phyloP scores from a whole-genome alignment of 305 asterid species.

The Fraxinus platypoda region DNA sequence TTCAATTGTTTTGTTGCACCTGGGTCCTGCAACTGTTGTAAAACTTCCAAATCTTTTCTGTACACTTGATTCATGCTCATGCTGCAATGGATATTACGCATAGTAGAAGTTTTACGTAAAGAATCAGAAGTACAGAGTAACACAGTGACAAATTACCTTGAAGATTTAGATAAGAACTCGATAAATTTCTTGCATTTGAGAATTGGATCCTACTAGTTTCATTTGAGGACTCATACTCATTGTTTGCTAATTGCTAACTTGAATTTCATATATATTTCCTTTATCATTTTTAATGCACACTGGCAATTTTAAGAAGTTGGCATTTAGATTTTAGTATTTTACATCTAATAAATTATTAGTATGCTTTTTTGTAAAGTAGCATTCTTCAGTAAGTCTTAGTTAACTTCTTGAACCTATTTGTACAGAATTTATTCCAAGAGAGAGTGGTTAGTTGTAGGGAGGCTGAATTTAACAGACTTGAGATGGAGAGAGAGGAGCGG shows the following conservation, averaged over 20 bases:
- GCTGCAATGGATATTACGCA: neutral
- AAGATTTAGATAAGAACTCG: neutral
- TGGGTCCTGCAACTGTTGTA: neutral
- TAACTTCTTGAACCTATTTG: neutral
- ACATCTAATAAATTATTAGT: neutral
- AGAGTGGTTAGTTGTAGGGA: constrained; percentile 55
- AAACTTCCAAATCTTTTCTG: neutral
- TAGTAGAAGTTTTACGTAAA: neutral
- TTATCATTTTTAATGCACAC: neutral
- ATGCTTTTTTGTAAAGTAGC: neutral
- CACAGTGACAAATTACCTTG: neutral
- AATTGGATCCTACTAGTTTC: neutral
- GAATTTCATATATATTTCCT: neutral
- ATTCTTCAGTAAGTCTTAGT: neutral
- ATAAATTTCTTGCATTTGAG: neutral
- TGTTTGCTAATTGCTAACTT: neutral
- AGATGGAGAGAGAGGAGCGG: constrained; percentile 58
- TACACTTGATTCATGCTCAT: neutral
- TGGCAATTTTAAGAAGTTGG: neutral
- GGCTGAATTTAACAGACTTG: constrained; percentile 52
- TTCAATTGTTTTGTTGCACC: neutral
- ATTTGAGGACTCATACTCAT: neutral
- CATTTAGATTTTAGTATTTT: neutral
- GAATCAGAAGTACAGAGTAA: neutral
- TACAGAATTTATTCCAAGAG: constrained; percentile 64